These are phyloP conservation scores for Sarocladium oryzae DNA, from an alignment of 2,329 filamentous ascomycete genomes.

Conservation along the genomic window DNA sequence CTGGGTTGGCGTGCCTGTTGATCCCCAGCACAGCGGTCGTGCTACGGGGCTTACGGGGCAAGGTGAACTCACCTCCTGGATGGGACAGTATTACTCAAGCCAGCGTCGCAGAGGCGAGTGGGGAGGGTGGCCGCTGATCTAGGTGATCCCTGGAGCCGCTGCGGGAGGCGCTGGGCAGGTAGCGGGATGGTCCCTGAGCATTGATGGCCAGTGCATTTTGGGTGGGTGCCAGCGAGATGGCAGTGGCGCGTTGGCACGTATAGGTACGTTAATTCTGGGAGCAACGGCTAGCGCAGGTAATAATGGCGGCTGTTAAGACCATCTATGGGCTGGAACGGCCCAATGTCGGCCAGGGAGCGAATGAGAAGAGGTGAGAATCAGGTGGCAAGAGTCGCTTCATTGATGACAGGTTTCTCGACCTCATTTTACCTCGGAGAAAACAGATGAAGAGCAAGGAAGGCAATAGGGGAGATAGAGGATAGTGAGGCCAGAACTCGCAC, in stretches of 20 bases:
- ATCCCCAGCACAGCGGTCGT: too few relatives aligned
- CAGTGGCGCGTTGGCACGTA: too few relatives aligned
- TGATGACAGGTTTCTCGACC: conserved; percentile 2
- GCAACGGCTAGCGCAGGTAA: conserved; percentile 5
- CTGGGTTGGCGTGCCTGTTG: too few relatives aligned
- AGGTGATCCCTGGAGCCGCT: not conserved
- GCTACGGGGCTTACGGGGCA: too few relatives aligned
- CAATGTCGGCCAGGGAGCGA: conserved; percentile 1
- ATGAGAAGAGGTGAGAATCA: conserved; percentile 1
- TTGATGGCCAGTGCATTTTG: not conserved
- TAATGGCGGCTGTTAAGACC: not conserved
- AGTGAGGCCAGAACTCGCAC: not conserved
- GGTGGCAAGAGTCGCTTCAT: conserved; percentile 1
- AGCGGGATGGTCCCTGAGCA: not conserved
- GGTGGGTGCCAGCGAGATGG: not conserved
- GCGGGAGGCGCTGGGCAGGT: not conserved
- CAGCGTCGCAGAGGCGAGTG: too few relatives aligned
- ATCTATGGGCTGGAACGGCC: not conserved
- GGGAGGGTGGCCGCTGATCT: not conserved
- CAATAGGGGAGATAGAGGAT: not conserved
- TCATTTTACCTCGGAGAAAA: not conserved
- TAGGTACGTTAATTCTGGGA: not conserved
- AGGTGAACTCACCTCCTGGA: too few relatives aligned
- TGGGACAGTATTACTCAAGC: too few relatives aligned
- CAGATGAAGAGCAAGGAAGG: not conserved